Evolutionary conservation across 495 filamentous ascomycete species (phyloP), one percentile per base, ranked within the genome.

Genomic region (Penicillium daleae): DNA sequence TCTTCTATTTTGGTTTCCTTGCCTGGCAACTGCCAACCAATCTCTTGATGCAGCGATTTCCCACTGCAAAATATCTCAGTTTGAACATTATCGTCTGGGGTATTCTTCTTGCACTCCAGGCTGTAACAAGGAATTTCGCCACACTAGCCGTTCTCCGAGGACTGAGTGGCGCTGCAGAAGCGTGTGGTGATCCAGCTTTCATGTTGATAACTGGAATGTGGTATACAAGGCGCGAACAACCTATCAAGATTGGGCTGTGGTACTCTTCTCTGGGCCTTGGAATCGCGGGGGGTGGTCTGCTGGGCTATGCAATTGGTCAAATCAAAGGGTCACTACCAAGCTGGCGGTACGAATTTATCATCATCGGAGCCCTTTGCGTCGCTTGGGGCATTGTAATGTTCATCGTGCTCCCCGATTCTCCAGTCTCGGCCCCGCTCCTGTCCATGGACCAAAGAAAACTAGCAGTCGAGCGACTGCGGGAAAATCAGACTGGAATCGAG

Each of bases 401-500:
- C 19, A 67, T 80, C 56, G 69, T 81, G 29, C 73, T 86, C 24
- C 83, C 83, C 10, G 78, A 85, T 64, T 83, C 77, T 4, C 84
- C 81, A 0, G 67, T 80, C 46, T 80, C 73, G 9, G 74, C 78
- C 2, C 69, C 65, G 21, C 73, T 68, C 21, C 69, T 83, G 29
- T 69, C 70, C 3, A 64, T 75, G 3, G 63, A 75, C 6, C 76
- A 88, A 62, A 83, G 79, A 46, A 65, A 77, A n/a, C 66, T 85
- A 60, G 74, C 76, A 1, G 71, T 88, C 32, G 80, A 83, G 59
- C 76, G 85, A 19, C 71, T 86, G 27, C 74, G 79, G 8, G 69
- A 76, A 2, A 85, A 87, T 40, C 80, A 86, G 57, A 83, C 81
- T 15, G 86, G 86, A 48, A 71, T 86, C 0, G 82, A 85, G 46